phyloP scores from a whole-genome alignment of 2,329 filamentous ascomycete species.

The Trematosphaeria pertusa region DNA sequence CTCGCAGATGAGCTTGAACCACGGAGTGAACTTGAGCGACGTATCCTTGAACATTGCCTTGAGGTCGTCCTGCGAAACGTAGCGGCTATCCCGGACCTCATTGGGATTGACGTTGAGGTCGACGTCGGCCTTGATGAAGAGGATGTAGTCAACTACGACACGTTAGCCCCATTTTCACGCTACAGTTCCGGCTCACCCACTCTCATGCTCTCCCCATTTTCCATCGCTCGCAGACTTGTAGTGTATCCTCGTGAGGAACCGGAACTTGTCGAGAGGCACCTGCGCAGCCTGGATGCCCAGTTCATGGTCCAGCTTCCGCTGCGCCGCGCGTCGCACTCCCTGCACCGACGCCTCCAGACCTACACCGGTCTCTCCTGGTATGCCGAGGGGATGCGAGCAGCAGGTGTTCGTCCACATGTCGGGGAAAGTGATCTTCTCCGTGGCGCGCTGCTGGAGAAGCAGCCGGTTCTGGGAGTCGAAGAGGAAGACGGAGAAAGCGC shows the following conservation, averaged over 20 bases:
- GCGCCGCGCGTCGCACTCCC: slow-evolving; percentile 89
- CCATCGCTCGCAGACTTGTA: slow-evolving; percentile 97
- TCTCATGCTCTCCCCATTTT: slow-evolving; percentile 99
- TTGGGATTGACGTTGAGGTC: slow-evolving; percentile 83
- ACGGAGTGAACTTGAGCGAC: slow-evolving; percentile 87
- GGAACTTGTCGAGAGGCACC: slow-evolving; percentile 89
- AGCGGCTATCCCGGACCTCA: slow-evolving; percentile 85
- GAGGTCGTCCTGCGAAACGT: slow-evolving; percentile 81
- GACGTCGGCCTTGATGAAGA: slow-evolving; percentile 91
- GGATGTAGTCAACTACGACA: slow-evolving; percentile 87
- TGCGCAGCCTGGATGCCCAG: slow-evolving; percentile 88
- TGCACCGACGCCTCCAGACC: slow-evolving; percentile 79
- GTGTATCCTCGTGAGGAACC: slow-evolving; percentile 95
- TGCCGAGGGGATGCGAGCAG: slow-evolving; percentile 94
- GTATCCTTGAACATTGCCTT: slow-evolving; percentile 86
- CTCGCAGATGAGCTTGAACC: slow-evolving; percentile 99
- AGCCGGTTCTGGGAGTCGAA: slow-evolving; percentile 94
- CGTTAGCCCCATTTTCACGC: slow-evolving; percentile 25
- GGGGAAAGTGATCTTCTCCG: slow-evolving; percentile 99
- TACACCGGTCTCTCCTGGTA: slow-evolving; percentile 88
- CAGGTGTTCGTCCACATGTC: slow-evolving; percentile 99
- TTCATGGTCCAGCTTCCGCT: slow-evolving; percentile 93
- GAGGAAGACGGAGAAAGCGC: slow-evolving; percentile 96
- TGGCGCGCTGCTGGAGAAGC: slow-evolving; percentile 91
- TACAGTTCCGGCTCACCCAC: slow-evolving; percentile 62